Conservation (phyloP, 306 rosid species). For the Astragalus glycyphyllos region DNA sequence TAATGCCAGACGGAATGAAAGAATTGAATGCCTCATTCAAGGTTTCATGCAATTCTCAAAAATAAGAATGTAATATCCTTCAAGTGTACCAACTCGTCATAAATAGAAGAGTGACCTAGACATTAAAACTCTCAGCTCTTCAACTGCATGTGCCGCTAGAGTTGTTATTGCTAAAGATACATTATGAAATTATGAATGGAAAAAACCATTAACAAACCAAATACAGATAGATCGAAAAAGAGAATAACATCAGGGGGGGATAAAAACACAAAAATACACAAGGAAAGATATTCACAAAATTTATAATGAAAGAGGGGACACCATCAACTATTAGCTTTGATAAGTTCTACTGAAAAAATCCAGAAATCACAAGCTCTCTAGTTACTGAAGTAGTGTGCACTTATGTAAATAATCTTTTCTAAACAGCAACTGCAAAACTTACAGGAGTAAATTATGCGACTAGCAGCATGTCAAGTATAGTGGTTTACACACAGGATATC, state of each 20-base stretch:
- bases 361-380: constrained; percentile 6
- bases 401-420: neutral
- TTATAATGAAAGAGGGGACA: neutral
- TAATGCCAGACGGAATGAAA: constrained; percentile 14
- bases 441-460: neutral
- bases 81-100: too few species aligned
- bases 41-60: constrained; percentile 21
- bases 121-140: too few species aligned
- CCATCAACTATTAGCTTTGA: constrained; percentile 8
- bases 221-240: too few species aligned
- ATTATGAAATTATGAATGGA: too few species aligned
- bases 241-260: too few species aligned
- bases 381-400: neutral
- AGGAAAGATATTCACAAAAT: neutral
- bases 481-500: constrained; percentile 4
- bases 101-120: too few species aligned
- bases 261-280: too few species aligned
- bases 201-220: too few species aligned
- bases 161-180: too few species aligned
- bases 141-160: too few species aligned
- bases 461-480: neutral
- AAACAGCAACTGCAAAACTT: neutral
- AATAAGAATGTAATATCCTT: too few species aligned
- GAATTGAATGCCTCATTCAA: constrained; percentile 18
- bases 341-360: constrained; percentile 15